Evolutionary conservation across 2,329 filamentous ascomycete species (phyloP).

Genomic region (Chaetothyriales sp.): DNA sequence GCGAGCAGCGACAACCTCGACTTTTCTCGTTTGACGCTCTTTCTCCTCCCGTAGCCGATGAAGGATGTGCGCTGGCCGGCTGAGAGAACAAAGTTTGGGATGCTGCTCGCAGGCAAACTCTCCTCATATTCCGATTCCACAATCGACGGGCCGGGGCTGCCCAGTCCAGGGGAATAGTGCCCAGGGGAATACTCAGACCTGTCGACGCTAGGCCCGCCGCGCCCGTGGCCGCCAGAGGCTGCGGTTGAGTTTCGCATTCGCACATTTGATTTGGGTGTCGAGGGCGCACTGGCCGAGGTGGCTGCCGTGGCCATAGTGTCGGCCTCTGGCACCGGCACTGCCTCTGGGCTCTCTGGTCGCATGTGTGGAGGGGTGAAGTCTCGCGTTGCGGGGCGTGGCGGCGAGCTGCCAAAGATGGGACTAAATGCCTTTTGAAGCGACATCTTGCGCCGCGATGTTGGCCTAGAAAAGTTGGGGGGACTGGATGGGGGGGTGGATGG

Average conservation of each 20-base stretch:
- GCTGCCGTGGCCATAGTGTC: conserved; percentile 42
- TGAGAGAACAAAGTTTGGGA: conserved; percentile 30
- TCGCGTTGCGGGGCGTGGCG: conserved; percentile 23
- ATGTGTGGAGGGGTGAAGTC: conserved; percentile 45
- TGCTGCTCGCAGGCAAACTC: conserved; percentile 13
- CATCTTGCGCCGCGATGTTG: conserved; percentile 12
- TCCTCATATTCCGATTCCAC: conserved; percentile 10
- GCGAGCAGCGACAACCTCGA: conserved; percentile 3
- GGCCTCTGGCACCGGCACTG: conserved; percentile 36
- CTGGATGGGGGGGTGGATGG: conserved; percentile 16
- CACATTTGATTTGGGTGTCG: conserved; percentile 26
- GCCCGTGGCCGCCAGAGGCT: conserved; percentile 11
- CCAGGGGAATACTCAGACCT: conserved; percentile 9
- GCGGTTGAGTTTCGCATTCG: conserved; percentile 19
- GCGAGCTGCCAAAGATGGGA: not conserved
- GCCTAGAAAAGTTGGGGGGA: conserved; percentile 18
- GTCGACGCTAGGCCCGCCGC: conserved; percentile 16
- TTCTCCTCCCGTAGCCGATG: conserved; percentile 17
- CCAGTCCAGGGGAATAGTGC: conserved; percentile 5
- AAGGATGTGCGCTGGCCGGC: conserved; percentile 26
- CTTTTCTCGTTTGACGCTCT: conserved; percentile 8
- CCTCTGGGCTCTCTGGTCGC: conserved; percentile 37
- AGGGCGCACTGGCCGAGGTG: conserved; percentile 38
- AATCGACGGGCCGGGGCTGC: conserved; percentile 18
- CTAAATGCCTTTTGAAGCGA: conserved; percentile 4